Evolutionary conservation across 2,329 filamentous ascomycete species (phyloP), one percentile per base, ranked within the genome.

Genomic region (Ophiosphaerella herpotricha): DNA sequence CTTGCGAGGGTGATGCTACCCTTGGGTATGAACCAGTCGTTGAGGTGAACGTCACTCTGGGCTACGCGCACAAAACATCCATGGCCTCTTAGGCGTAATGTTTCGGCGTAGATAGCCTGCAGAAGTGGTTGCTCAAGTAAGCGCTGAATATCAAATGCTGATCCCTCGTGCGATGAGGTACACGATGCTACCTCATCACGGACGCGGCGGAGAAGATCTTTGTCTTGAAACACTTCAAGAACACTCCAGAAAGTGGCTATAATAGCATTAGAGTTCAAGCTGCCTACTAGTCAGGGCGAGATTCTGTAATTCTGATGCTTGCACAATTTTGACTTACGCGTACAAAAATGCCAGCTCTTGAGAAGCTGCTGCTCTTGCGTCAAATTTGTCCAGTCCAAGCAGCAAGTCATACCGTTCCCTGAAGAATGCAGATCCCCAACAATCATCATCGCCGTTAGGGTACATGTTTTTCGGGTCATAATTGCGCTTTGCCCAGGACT

Each of bases 41-140:
- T 49, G 5, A 74, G 44, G 1, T 64, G 58, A 37, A 74, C 65
- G 26, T 55, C 0, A 57, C 43, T 0, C 50, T 43, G 4, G 52
- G 43, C 0, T 64, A 29, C 55, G 3, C 58, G 43, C 7, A 69
- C 50, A 1, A 66, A 45, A 21, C 52, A 40, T 3, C 54, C 33
- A 2, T 63, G 50, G 26, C 41, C 45, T 9, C 62, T 55, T 1
- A 75, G 40, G 1, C 74, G 66, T 0, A 75, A 55, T 1, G 64
- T 66, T 38, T 76, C 74, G 7, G 63, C 62, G 31, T 69, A 75
- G 1, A 75, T 64, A 0, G 74, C 72, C 36, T 70, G 73, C 5
- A 75, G 49, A 0, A 75, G 53, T 7, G 55, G 53, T 12, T 46
- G 46, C 14, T 47, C 39, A 21, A 47, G 5, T 1, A 57, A 43